Evolutionary conservation across 1,139 yeast species (phyloP), one percentile per base, ranked within the genome.

Genomic region (Geotrichum bryndzae): DNA sequence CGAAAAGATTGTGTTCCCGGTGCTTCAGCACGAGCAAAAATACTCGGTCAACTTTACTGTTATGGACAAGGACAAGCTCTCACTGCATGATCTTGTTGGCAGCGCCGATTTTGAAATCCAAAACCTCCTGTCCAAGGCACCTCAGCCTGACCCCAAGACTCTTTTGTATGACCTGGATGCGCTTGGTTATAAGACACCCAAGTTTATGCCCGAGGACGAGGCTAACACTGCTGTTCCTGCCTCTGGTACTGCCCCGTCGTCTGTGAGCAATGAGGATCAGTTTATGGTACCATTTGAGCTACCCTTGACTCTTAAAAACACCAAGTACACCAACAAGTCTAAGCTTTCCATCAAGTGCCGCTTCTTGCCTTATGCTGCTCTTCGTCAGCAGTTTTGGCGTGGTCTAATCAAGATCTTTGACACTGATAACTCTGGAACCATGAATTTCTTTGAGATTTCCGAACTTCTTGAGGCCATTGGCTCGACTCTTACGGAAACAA

Each of bases 21-120:
- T 92, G 0, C 78, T 84, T 54, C 80, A 84, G 1, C 83, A 82
- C 66, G 97, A 91, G 71, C 75, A 76, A 38, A 82, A 81, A 63
- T 91, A 80, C 70, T 82, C 87, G 59, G 75, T 92, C 56, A 83
- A 83, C 61, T 86, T 92, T 68, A 81, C 86, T 35, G 86, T 94
- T 1, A 77, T 90, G 70, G 99, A 92, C 72, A 89, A 87, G 67
- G 99, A 92, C 72, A 82, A 85, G 51, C 81, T 92, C 65, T 85
- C 97, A 0, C 84, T 82, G 66, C 91, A 94, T 72, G 97, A 92
- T 69, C 82, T 85, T 59, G 90, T 94, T 4, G 97, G 96, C 1
- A 79, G 78, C 51, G 83, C 84, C 2, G 76, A 83, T 10, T 71
- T 89, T 23, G 79, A 84, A 0, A 74, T 87, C 60, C 69, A 74